Percentiles rank a stretch among this genome's conserved stretches.
phyloP scores from a whole-genome alignment of 2,329 filamentous ascomycete genomes.

The Fusarium anthophilum region DNA sequence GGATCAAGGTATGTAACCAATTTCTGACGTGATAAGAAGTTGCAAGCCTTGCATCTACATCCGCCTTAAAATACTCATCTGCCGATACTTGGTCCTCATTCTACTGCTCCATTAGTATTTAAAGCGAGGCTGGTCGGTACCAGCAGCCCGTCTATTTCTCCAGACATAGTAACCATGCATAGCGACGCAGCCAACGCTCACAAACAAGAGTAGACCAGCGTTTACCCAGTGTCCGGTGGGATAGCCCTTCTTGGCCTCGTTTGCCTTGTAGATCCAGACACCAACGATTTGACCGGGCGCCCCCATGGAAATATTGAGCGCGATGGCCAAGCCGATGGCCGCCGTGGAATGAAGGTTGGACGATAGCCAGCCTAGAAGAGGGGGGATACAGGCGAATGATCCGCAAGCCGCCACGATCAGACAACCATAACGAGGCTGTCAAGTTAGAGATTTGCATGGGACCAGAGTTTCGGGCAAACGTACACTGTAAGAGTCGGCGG shows the following conservation, averaged over 20 bases:
- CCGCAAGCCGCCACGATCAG: constrained; percentile 72
- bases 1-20: rapidly evolving
- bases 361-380: constrained; percentile 71
- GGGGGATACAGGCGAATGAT: constrained; percentile 72
- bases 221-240: constrained; percentile 75
- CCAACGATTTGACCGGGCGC: constrained; percentile 75
- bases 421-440: constrained; percentile 66
- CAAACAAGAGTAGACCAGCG: constrained; percentile 66
- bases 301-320: constrained; percentile 70
- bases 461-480: neutral
- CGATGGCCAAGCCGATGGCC: constrained; percentile 71
- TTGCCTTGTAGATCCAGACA: constrained; percentile 75
- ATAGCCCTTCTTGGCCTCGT: constrained; percentile 67
- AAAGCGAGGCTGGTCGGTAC: constrained; percentile 22
- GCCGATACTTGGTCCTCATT: too few relatives aligned
- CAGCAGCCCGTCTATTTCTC: constrained; percentile 47
- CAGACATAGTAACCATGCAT: constrained; percentile 64
- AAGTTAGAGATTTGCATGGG: rapidly evolving
- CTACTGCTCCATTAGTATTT: constrained; percentile 19
- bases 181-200: constrained; percentile 61
- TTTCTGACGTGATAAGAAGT: neutral
- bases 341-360: constrained; percentile 72
- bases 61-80: too few relatives aligned
- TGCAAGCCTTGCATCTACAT: too few relatives aligned
- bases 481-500: constrained; percentile 60